Evolutionary conservation across 164 flowering plant species (phyloP).

Genomic region (Kalanchoe fedtschenkoi): DNA sequence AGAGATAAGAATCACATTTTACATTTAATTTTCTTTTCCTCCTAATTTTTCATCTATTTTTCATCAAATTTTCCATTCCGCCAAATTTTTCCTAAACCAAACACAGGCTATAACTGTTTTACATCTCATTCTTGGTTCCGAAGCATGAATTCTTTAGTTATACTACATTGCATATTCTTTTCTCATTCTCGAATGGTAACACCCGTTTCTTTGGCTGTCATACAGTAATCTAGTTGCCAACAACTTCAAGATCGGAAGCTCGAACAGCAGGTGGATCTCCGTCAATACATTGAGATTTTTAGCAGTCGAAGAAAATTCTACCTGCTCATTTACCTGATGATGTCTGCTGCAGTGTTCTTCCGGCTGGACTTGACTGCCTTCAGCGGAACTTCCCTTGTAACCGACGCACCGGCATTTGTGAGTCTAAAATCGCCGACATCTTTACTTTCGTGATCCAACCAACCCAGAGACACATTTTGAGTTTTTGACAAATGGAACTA

Average conservation of each 20-base stretch:
- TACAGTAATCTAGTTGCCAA: constrained; percentile 68
- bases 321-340: neutral
- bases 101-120: too few relatives aligned
- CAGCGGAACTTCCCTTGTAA: constrained; percentile 59
- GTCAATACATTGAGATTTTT: neutral
- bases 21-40: too few relatives aligned
- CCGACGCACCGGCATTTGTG: constrained; percentile 39
- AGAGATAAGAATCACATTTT: too few relatives aligned
- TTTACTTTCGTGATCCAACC: neutral
- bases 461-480: neutral
- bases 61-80: too few relatives aligned
- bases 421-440: constrained; percentile 12
- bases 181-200: neutral
- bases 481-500: neutral
- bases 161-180: too few relatives aligned
- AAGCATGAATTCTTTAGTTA: neutral
- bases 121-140: neutral
- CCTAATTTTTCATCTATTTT: too few relatives aligned
- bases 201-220: neutral
- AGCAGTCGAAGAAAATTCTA: neutral
- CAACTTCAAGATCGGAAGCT: constrained; percentile 37
- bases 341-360: constrained; percentile 26
- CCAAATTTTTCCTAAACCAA: too few relatives aligned
- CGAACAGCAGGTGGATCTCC: constrained; percentile 37
- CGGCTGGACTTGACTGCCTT: constrained; percentile 51